phyloP scores from a whole-genome alignment of 768 basidiomycete species.

The Tricholoma flavovirens region DNA sequence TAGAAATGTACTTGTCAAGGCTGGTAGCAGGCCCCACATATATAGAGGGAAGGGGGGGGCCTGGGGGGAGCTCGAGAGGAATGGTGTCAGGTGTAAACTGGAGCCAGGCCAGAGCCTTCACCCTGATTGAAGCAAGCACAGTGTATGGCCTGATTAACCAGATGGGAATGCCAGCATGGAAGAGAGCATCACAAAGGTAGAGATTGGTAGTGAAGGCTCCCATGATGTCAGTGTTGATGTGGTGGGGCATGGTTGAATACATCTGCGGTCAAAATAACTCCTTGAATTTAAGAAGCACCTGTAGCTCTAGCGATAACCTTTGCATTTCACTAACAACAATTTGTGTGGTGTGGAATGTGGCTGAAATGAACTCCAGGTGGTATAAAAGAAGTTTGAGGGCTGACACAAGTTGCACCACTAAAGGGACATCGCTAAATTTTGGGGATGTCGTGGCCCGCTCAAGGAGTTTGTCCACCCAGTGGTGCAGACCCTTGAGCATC shows the following conservation, averaged over 20 bases:
- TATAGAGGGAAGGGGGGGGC: background rate
- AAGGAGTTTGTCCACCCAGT: background rate
- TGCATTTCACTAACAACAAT: no score
- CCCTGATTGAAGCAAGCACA: background rate
- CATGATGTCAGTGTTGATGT: background rate
- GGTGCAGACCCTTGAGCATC: background rate
- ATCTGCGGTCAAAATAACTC: no score
- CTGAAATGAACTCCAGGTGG: no score
- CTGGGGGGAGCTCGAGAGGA: background rate
- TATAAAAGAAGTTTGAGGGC: no score
- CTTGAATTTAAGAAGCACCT: background rate
- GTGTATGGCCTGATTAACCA: no score
- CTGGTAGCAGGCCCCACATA: background rate
- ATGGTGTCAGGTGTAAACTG: background rate
- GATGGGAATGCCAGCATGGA: no score
- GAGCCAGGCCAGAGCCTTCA: background rate
- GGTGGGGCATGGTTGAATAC: background rate
- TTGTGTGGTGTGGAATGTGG: no score
- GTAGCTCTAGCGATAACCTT: background rate
- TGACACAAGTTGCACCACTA: no score
- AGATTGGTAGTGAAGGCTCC: slow-evolving; percentile 4
- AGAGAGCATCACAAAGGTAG: background rate
- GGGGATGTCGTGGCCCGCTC: background rate
- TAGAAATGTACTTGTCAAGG: background rate
- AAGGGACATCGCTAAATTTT: background rate